Evolutionary conservation across 805 yeast species (phyloP).

Genomic region (Starmerella bacillaris): DNA sequence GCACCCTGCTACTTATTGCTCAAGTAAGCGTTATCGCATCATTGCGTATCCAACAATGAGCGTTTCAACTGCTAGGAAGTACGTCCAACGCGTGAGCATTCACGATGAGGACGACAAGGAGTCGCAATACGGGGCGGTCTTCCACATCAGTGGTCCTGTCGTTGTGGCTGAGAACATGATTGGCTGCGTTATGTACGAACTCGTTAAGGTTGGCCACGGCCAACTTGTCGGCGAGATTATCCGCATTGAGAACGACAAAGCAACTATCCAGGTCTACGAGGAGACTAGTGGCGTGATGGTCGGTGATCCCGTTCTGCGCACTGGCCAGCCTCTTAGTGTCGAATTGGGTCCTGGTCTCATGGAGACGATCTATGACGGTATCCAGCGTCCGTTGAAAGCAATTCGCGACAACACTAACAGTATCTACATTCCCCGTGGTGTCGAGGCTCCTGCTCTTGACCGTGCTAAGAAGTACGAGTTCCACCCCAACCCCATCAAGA

Average conservation of each 20-base stretch:
- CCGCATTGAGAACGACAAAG: constrained; percentile 89
- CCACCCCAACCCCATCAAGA: constrained; percentile 56
- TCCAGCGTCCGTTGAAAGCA: constrained; percentile 93
- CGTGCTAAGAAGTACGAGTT: constrained; percentile 73
- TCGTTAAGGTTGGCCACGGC: constrained; percentile 95
- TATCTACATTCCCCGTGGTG: constrained; percentile 96
- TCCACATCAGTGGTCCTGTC: constrained; percentile 96
- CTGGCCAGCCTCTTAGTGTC: constrained; percentile 97
- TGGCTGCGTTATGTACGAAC: constrained; percentile 99
- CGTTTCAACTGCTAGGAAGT: constrained; percentile 88
- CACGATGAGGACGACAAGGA: constrained; percentile 47
- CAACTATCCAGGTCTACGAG: constrained; percentile 96
- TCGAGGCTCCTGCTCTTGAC: constrained; percentile 85
- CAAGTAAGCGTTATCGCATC: background rate
- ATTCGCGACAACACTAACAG: constrained; percentile 76
- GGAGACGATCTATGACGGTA: constrained; percentile 99
- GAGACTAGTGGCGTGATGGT: constrained; percentile 99
- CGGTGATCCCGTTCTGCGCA: constrained; percentile 95
- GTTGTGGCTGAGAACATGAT: constrained; percentile 96
- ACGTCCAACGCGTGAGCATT: constrained; percentile 65
- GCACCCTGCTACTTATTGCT: no score
- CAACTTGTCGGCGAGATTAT: constrained; percentile 95
- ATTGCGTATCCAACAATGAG: constrained; percentile 7
- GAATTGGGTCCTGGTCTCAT: constrained; percentile 98
- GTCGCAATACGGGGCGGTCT: constrained; percentile 59